These are phyloP conservation scores for Syzygium grande DNA, from an alignment of 345 rosid genomes.

Conservation along the genomic window DNA sequence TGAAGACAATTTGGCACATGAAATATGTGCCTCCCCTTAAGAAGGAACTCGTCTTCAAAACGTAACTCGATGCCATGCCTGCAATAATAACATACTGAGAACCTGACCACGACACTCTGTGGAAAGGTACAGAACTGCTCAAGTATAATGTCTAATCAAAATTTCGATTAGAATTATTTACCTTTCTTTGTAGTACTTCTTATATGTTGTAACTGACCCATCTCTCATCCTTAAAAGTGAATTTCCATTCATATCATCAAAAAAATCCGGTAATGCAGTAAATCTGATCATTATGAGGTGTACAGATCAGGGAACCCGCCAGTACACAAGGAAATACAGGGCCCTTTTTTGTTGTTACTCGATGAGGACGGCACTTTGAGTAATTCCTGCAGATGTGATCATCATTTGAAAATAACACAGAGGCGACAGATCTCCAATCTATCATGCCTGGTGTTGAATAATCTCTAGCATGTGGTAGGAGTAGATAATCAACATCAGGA, in stretches of 20 bases:
- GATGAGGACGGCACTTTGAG: constrained; percentile 7
- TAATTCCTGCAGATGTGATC: constrained; percentile 20
- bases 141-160: neutral
- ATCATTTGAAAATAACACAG: constrained; percentile 22
- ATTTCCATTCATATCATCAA: constrained; percentile 34
- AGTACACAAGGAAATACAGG: constrained; percentile 38
- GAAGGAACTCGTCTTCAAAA: constrained; percentile 26
- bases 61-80: constrained; percentile 48
- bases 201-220: constrained; percentile 35
- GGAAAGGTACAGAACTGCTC: neutral
- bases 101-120: neutral
- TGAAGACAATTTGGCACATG: constrained; percentile 40
- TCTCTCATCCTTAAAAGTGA: constrained; percentile 36
- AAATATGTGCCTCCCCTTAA: constrained; percentile 54
- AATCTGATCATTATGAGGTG: constrained; percentile 61
- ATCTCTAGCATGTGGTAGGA: constrained; percentile 38
- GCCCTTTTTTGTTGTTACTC: constrained; percentile 42
- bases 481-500: constrained; percentile 46
- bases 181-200: constrained; percentile 44
- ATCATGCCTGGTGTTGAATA: constrained; percentile 8
- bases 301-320: constrained; percentile 51
- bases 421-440: constrained; percentile 47
- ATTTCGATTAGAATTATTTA: constrained; percentile 6
- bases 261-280: constrained; percentile 48
- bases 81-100: constrained; percentile 1